Evolutionary conservation across 2,329 filamentous ascomycete species (phyloP), one percentile per base, ranked within the genome.

Genomic region (Penicillium glabrum): DNA sequence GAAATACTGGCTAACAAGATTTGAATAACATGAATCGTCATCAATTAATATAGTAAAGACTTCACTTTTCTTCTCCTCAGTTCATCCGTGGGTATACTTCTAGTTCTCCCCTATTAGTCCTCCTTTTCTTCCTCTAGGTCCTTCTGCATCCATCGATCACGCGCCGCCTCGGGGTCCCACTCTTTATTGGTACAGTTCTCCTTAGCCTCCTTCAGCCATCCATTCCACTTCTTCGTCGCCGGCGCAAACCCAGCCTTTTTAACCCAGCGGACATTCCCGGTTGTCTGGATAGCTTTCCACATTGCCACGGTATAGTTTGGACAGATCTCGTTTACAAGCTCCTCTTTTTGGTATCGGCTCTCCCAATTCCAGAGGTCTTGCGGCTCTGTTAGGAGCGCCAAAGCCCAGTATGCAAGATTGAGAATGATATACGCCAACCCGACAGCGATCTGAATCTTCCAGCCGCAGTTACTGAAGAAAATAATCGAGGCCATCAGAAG

Each of bases 401-500:
- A 75, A 1, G 74, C 73, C 85, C 84, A 88, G 68, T 86, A 87
- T 0, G 83, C 68, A 10, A 80, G 82, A 58, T 88, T 88, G 49
- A 88, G 76, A 4, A 82, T 60, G 53, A 88, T 82, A 61, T 88
- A 88, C 1, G 79, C 76, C 2, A 72, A 75, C 7, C 83, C 84
- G 57, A 87, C 83, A 11, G 84, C 80, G 10, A 83, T 79, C 69
- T 88, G 85, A 58, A 82, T 81, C 45, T 79, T 77, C 78, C 84
- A 86, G n/a, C 79, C 79, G 69, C 83, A 85, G 66, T 87, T 87
- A 1, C 84, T 85, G 33, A 88, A 71, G 14, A 86, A 72, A 13
- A 88, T 82, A 11, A 88, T 83, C 1, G 81, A 79, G 3, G 83
- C 67, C 85, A 88, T 88, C 45, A 88, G 78, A 26, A 87, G 61